Conservation (phyloP, 495 filamentous ascomycete genomes). For the Lophiotrema nucula region DNA sequence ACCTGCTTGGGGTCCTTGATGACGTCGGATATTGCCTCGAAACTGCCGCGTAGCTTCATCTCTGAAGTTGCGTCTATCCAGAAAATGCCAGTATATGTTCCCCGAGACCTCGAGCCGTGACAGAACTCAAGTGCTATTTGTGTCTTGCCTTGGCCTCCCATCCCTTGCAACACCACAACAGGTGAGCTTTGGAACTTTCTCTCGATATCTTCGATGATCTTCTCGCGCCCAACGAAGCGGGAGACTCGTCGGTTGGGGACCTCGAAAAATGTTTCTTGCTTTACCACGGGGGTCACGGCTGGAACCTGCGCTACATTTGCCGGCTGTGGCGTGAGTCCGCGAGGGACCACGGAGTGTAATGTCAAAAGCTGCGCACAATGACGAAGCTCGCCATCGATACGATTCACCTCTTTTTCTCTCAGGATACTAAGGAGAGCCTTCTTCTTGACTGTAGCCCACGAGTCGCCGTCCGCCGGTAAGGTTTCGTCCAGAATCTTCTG, state of each 20-base stretch:
- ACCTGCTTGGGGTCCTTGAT: not conserved
- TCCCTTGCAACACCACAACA: constrained; percentile 3
- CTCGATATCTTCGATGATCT: not conserved
- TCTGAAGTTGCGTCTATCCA: constrained; percentile 4
- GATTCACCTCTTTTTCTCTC: not conserved
- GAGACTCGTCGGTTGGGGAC: not conserved
- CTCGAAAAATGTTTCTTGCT: not conserved
- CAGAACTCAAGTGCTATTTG: constrained; percentile 9
- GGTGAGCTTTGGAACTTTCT: not conserved
- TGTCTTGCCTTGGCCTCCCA: constrained; percentile 10
- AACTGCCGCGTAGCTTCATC: not conserved
- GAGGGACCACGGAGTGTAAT: constrained; percentile 1
- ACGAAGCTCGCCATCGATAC: not conserved
- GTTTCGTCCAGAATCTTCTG: not conserved
- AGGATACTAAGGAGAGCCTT: not conserved
- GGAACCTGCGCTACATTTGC: no score
- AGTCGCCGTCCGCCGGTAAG: not conserved
- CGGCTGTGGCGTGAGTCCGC: no score
- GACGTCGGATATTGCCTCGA: not conserved
- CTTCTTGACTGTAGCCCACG: not conserved
- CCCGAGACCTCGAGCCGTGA: not conserved
- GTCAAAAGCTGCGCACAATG: not conserved
- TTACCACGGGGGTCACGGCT: no score
- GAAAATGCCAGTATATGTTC: not conserved
- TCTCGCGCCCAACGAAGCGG: not conserved